A percentile compares a stretch with the other conserved stretches of the same genome.
These are phyloP conservation scores for Penicillium turbatum DNA, from an alignment of 495 filamentous ascomycete species.

Conservation along the genomic window DNA sequence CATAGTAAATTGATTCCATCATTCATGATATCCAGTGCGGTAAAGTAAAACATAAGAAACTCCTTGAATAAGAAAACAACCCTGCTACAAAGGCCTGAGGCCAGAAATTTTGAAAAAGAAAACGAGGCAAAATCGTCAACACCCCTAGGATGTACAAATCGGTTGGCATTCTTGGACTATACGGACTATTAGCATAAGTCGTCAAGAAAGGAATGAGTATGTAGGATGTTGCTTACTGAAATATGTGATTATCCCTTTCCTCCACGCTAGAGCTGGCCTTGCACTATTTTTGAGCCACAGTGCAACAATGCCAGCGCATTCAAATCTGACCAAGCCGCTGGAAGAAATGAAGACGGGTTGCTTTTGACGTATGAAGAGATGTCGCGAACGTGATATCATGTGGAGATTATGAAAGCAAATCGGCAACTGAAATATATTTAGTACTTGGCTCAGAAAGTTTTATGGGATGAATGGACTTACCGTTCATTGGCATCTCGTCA, in stretches of 20 bases:
- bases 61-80: slow-evolving; percentile 10
- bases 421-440: slow-evolving; percentile 33
- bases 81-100: slow-evolving; percentile 6
- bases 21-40: slow-evolving; percentile 21
- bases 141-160: slow-evolving; percentile 6
- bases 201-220: not conserved
- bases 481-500: slow-evolving; percentile 99
- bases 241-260: slow-evolving; percentile 33
- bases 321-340: not conserved
- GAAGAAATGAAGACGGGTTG: slow-evolving; percentile 2
- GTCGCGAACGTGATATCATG: not conserved
- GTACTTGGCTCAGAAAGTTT: not conserved
- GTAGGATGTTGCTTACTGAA: slow-evolving; percentile 18
- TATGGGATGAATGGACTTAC: slow-evolving; percentile 23
- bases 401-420: slow-evolving; percentile 40
- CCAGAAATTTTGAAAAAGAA: slow-evolving; percentile 10
- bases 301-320: not conserved
- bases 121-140: slow-evolving; percentile 11
- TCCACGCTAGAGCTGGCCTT: slow-evolving; percentile 29
- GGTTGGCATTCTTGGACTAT: slow-evolving; percentile 17
- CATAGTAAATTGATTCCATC: slow-evolving; percentile 13
- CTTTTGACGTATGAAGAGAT: slow-evolving; percentile 11
- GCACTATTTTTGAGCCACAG: slow-evolving; percentile 5
- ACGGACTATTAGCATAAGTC: not conserved
- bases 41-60: slow-evolving; percentile 9